These are phyloP conservation scores for Citrus unshiu DNA, from an alignment of 345 rosid genomes.

Conservation along the genomic window DNA sequence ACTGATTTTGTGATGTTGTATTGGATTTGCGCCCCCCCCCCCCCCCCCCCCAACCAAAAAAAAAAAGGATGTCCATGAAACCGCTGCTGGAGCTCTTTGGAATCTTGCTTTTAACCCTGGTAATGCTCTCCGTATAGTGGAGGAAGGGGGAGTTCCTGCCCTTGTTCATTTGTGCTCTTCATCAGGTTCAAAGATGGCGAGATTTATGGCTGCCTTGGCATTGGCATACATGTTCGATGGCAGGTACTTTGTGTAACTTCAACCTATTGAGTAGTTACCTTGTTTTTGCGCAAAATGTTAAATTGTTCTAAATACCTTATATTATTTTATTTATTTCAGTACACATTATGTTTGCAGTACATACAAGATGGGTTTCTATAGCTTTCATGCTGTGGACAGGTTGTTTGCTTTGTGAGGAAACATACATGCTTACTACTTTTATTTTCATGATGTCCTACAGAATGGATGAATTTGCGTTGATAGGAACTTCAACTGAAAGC, in stretches of 20 bases:
- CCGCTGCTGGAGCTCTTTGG: slow-evolving; percentile 91
- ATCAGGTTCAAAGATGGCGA: slow-evolving; percentile 74
- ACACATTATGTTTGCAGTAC: neutral
- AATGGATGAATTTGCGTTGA: slow-evolving; percentile 66
- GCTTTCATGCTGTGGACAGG: neutral
- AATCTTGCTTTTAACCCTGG: slow-evolving; percentile 79
- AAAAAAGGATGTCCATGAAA: slow-evolving; percentile 78
- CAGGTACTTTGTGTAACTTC: slow-evolving; percentile 34
- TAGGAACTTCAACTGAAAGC: slow-evolving; percentile 67
- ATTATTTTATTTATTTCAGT: neutral
- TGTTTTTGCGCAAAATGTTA: neutral
- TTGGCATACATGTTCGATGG: slow-evolving; percentile 84
- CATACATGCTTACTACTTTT: neutral
- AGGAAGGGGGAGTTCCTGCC: slow-evolving; percentile 82
- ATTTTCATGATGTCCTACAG: slow-evolving; percentile 29
- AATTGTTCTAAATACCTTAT: neutral
- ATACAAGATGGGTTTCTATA: neutral
- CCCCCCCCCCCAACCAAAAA: too few relatives aligned
- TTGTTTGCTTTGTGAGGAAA: neutral
- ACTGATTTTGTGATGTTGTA: neutral
- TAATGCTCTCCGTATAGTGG: slow-evolving; percentile 74
- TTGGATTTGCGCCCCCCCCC: neutral
- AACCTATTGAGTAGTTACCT: neutral
- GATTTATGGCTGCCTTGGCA: slow-evolving; percentile 86
- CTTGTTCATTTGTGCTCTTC: slow-evolving; percentile 70